Percentiles rank a stretch among this genome's conserved stretches.
Evolutionary conservation across 1,139 yeast genomes (phyloP).

Genomic region (Candida sp.): DNA sequence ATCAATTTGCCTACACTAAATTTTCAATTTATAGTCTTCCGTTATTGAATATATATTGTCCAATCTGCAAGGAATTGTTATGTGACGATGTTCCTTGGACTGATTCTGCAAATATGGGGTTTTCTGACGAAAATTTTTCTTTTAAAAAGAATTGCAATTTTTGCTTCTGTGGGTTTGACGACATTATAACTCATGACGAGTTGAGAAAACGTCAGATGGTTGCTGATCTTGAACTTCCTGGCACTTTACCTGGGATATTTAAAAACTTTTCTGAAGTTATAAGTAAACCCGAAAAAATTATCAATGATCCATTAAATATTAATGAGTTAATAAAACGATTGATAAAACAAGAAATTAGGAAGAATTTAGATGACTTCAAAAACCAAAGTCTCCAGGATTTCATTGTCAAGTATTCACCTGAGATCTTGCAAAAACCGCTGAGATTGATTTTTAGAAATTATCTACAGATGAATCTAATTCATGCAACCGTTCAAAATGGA

Average conservation of each 20-base stretch:
- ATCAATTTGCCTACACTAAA: background rate
- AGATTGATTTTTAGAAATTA: slow-evolving; percentile 8
- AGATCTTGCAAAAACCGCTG: slow-evolving; percentile 7
- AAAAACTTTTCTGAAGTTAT: slow-evolving; percentile 5
- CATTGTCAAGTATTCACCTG: background rate
- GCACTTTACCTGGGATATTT: slow-evolving; percentile 12
- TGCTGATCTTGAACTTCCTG: slow-evolving; percentile 13
- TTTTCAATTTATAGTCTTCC: slow-evolving; percentile 3
- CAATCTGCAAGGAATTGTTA: slow-evolving; percentile 13
- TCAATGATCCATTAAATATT: background rate
- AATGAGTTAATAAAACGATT: background rate
- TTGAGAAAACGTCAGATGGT: slow-evolving; percentile 19
- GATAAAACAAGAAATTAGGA: background rate
- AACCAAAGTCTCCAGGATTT: background rate
- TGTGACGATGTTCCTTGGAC: slow-evolving; percentile 13
- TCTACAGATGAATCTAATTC: slow-evolving; percentile 16
- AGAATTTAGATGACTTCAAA: background rate
- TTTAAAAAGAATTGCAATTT: background rate
- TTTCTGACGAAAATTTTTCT: slow-evolving; percentile 17
- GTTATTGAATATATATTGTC: slow-evolving; percentile 12
- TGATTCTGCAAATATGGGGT: slow-evolving; percentile 15
- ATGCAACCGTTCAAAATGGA: slow-evolving; percentile 12
- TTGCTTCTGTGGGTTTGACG: slow-evolving; percentile 7
- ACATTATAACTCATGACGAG: slow-evolving; percentile 14
- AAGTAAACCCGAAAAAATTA: background rate